Base-by-base conservation (phyloP, 2,329 filamentous ascomycete species). In the Microcyclosporella mali region DNA sequence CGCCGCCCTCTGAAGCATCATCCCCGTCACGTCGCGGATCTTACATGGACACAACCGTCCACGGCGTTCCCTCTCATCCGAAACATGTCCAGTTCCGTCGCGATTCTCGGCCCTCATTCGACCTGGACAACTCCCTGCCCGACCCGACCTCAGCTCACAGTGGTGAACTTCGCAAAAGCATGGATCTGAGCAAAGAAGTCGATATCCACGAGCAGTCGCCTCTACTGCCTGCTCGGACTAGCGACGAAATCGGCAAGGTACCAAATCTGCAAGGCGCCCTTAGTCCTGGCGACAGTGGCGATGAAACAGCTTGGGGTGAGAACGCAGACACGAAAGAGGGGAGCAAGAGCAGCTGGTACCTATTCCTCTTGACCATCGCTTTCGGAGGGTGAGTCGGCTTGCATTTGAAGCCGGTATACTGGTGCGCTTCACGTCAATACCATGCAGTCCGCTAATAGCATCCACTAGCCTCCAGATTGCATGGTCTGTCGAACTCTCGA, bases 401-500 rank as follows among this genome's bases (percentile, higher is more conserved):
- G 18, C n/a, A 34, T 7, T 25, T 16, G 27, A 37, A 19, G 28
- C 12, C 18, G 36, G 16, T 41, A 38, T 17, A 17, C 40, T 41
- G 35, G 21, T 18, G 7, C 12, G 43, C 8, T 7, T 30, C 3
- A 18, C 12, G 11, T 12, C 30, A 19, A 34, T 35, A 21, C 29
- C 18, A 29, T 34, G 11, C 15, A n/a, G 19, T 36, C 27, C 15
- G 40, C 39, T 46, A 27, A 45, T 40, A 9, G 29, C 14, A n/a
- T 32, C 30, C 31, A 27, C 31, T 40, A 75, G 87, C 17, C 71
- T 97, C 49, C 90, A 97, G 68, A 85, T 97, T 55, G 88, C 90
- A 19, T 97, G 90, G 90, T 89, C 89, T 1, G 88, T 95, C 32
- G 90, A 97, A 66, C 74, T 95, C 32, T 94, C 88, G 41, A 90